Evolutionary conservation across 208 protist genomes (phyloP), one percentile per base, ranked within the genome.

Genomic region (Lotmaria passim): DNA sequence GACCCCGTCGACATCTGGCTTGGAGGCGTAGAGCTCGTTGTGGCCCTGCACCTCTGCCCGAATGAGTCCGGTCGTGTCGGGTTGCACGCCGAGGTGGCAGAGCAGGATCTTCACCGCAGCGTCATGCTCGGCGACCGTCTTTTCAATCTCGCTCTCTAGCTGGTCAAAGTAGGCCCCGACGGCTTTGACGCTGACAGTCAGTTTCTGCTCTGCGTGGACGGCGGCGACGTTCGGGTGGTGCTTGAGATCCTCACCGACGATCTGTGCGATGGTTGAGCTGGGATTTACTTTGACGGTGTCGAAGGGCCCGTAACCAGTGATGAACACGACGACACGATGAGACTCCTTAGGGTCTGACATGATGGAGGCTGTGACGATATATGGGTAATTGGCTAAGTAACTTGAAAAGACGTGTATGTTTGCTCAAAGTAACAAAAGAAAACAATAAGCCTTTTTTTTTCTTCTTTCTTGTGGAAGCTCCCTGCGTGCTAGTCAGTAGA

Each of bases 261-360:
- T 14, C 39, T 79, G 51, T 14, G 63, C 82, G 47, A 92, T 71
- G 12, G 63, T 19, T 19, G 75, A 51, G 61, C 89, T 94, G 12
- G 83, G 86, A 55, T 94, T 92, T 19, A 79, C 76, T 41, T 73
- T 85, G 23, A 94, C 69, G 19, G 15, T 62, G 15, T 24, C 70
- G 59, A 94, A 92, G 17, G 86, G 79, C 3, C 86, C 86, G 66
- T 88, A 94, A n/a, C 84, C 84, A 0, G 86, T 94, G 44, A 94
- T 73, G 50, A 84, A 89, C 15, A 89, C 72, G 3, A 74, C 52
- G 26, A 81, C 51, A 1, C 66, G 52, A 14, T 39, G 38, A 31
- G 46, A 3, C 10, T 71, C 31, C n/a, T 60, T 47, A 39, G 12
- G 38, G 21, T 43, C 28, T 17, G 38, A 34, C 61, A 74, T 75